Base-by-base conservation (phyloP, 345 rosid genomes). In the Linum trigynum region DNA sequence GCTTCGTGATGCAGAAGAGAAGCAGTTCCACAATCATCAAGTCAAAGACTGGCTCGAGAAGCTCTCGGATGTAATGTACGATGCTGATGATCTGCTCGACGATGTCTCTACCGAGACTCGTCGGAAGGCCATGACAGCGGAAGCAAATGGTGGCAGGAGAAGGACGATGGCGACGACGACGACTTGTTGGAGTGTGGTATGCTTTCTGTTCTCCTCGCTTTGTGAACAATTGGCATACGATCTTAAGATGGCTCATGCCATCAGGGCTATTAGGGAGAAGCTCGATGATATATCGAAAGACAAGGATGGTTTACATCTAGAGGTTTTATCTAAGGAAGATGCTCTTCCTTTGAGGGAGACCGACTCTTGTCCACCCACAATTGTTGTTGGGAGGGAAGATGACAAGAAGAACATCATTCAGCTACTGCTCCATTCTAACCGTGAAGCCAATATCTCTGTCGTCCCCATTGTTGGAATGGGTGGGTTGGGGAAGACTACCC, bases 231-330 rank as follows among this genome's bases (percentile, higher is more conserved):
- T 59, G 41, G 50, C 32, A 23, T 23, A 23, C 32, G 32, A 23
- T 23, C 32, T 23, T 0, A 23, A 23, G 32, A 23, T 23, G 32
- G 32, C 32, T 23, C 32, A 23, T 23, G 32, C 32, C 32, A 23
- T 23, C 32, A 23, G 32, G 32, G 32, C 32, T 23, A 23, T 23
- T 23, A 23, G 32, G 32, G 32, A 23, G 32, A 23, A 23, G 32
- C 32, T 23, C 32, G 32, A 23, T 23, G 32, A 23, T 23, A 23
- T 23, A 23, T 23, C 32, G 32, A 23, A 23, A 67, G 65, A 67
- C 0, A 63, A 51, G 16, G 71, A 67, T 37, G 71, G 39, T 45
- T 67, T 72, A 15, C 71, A 64, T 48, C 57, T 72, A 55, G 57
- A 65, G 39, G 8, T 62, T 51, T 5, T 50, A 23, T 23, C 32